Base-by-base conservation (phyloP, 495 filamentous ascomycete species). In the Penicillium argentinense region DNA sequence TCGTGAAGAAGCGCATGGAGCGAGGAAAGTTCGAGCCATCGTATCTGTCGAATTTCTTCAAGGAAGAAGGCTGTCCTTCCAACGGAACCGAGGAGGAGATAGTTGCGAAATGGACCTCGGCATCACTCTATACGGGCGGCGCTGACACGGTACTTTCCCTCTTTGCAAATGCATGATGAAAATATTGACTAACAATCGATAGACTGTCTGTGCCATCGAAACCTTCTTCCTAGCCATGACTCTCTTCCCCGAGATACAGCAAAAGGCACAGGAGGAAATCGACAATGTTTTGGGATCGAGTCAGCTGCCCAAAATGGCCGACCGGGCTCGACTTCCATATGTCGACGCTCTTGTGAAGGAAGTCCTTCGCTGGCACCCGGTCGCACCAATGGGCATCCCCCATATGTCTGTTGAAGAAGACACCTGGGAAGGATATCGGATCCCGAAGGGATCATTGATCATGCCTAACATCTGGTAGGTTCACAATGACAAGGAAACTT, bases 381-480 rank as follows among this genome's bases (percentile, higher is more conserved):
- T 74, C 0, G 53, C 44, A 0, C 68, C 79, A 1, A 67, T 71
- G 50, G 66, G 60, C 0, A 65, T 87, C 24, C 77, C 84, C 0
- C 85, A 88, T 48, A 63, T 65, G 5, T 71, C 73, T 2, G 57
- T 61, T 11, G 59, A 74, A 9, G 82, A 84, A 47, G 78, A 85
- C 42, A 57, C 52, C 2, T 69, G 54, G 18, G 46, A 53, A 1
- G 66, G 62, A 1, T 73, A 73, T 28, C 39, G 45, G n/a, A 74
- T 80, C 11, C 76, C 76, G 0, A 76, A 78, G 42, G 73, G 67
- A 0, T 56, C 73, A 0, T 12, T 67, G 1, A 24, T 77, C 2
- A 21, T 75, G 22, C 53, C 66, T 1, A 70, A 70, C 30, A 60
- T 65, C 21, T 76, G 71, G 71, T 77, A 16, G 13, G 42, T 28